Evolutionary conservation across 352 stramenopile species (phyloP), one percentile per base, ranked within the genome.

Genomic region (Phytophthora sp.): DNA sequence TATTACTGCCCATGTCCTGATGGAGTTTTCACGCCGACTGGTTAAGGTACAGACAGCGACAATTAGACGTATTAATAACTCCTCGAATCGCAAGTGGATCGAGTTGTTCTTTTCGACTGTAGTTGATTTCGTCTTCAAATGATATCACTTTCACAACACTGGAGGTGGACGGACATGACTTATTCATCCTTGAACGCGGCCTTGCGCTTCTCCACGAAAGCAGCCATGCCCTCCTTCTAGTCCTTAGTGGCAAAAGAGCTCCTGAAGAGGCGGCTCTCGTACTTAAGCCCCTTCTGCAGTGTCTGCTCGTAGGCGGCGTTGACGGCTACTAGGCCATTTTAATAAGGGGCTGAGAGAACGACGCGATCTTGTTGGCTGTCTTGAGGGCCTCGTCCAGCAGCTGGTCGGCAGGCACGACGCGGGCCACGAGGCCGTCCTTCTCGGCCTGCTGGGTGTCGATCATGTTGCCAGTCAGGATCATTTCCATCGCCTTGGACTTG

Each of bases 401-500:
- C 49, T 96, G 75, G 49, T 97, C 93, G 2, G 88, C 84, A 9
- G 94, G 91, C 67, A 98, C 95, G 18, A 99, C 90, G 35, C 94
- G 94, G 20, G 94, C 89, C 15, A 98, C 95, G 31, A 99, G 89
- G 18, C 97, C 98, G 68, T 97, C 93, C 31, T 84, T 75, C 67
- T 98, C 90, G 2, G 96, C 96, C 78, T 99, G 90, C 55, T 99
- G 77, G 4, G 97, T 97, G 78, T 91, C 85, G 49, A 99, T 98
- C 79, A 98, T 95, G 77, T 96, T 97, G 53, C 97, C 98, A n/a
- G 98, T 99, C 38, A 99, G 85, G 47, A 98, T 89, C 93, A 99
- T 98, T 69, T 99, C 91, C 98, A 99, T 99, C 38, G 95, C 95
- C 80, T 99, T 99, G 31, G 94, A 90, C 85, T 99, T 99, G 66